These are phyloP conservation scores for Mycena vitilis DNA, from an alignment of 768 basidiomycete species.

Conservation along the genomic window DNA sequence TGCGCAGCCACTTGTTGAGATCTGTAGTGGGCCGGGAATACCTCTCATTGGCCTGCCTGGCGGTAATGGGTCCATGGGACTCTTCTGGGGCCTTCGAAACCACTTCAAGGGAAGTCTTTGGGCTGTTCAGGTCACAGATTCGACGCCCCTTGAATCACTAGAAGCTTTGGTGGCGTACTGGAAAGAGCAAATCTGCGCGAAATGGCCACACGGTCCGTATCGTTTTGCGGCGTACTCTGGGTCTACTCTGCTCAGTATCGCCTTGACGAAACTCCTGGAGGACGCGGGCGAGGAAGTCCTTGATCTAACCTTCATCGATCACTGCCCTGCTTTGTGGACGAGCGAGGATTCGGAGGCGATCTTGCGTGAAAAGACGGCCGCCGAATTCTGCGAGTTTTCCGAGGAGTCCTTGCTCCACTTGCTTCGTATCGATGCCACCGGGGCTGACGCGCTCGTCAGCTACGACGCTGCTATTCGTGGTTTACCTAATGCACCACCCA, in stretches of 20 bases:
- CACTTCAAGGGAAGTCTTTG: conserved; percentile 18
- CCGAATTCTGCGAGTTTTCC: background rate
- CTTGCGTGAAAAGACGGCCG: background rate
- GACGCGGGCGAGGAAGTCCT: conserved; percentile 24
- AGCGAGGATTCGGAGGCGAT: background rate
- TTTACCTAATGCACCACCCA: background rate
- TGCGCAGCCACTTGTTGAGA: conserved; percentile 24
- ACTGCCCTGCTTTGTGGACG: conserved; percentile 12
- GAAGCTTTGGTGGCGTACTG: conserved; percentile 17
- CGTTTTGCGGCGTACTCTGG: conserved; percentile 22
- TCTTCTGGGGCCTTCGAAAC: conserved; percentile 11
- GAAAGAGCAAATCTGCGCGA: conserved; percentile 14
- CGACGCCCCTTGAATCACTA: conserved; percentile 9
- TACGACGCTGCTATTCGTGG: conserved; percentile 10
- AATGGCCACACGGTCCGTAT: conserved; percentile 30
- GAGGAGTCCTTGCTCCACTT: background rate
- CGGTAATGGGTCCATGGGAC: background rate
- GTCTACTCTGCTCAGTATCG: conserved; percentile 14
- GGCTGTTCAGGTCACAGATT: conserved; percentile 30
- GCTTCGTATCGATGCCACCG: conserved; percentile 4
- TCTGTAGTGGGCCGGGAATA: conserved; percentile 9
- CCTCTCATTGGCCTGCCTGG: conserved; percentile 28
- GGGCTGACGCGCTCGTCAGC: background rate
- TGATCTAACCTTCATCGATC: conserved; percentile 28
- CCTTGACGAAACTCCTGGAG: conserved; percentile 25